Percentiles rank a stretch among this genome's conserved stretches.
Evolutionary conservation across 1,284 basidiomycete species (phyloP).

Genomic region (Cryptococcus hybrid): DNA sequence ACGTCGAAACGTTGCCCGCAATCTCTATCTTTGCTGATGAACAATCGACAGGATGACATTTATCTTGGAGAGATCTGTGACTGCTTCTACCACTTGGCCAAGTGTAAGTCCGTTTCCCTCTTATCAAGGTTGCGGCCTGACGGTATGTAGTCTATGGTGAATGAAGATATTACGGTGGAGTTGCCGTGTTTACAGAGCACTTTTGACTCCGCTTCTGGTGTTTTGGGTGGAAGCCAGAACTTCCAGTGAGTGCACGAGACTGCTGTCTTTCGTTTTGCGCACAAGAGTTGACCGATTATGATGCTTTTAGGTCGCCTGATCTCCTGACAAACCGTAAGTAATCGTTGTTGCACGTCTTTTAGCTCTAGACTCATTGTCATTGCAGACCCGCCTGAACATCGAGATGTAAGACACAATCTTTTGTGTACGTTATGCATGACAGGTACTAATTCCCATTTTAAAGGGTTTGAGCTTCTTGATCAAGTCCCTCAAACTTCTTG

Average conservation of each 20-base stretch:
- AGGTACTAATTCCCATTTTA: constrained; percentile 29
- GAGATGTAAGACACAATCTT: constrained; percentile 21
- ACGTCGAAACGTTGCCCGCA: background rate
- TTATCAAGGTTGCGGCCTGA: too few relatives aligned
- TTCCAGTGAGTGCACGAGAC: constrained; percentile 20
- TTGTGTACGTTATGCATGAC: background rate
- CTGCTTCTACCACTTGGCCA: constrained; percentile 21
- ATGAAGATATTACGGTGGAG: constrained; percentile 43
- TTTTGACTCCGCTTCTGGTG: constrained; percentile 27
- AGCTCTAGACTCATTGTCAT: background rate
- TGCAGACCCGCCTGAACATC: constrained; percentile 27
- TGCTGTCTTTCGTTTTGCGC: background rate
- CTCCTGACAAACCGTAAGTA: constrained; percentile 18
- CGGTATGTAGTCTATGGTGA: constrained; percentile 14
- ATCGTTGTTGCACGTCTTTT: too few relatives aligned
- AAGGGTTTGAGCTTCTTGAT: constrained; percentile 64
- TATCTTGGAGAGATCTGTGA: constrained; percentile 21
- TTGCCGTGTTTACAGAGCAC: constrained; percentile 32
- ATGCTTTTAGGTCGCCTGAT: constrained; percentile 11
- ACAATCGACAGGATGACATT: constrained; percentile 25
- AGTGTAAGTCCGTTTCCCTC: background rate
- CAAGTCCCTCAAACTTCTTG: constrained; percentile 60
- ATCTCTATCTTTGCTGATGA: background rate
- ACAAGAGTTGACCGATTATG: background rate
- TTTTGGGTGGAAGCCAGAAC: constrained; percentile 31